Evolutionary conservation across 371 early-diverging fungal species (phyloP).

Genomic region (Rhizopus delemar): DNA sequence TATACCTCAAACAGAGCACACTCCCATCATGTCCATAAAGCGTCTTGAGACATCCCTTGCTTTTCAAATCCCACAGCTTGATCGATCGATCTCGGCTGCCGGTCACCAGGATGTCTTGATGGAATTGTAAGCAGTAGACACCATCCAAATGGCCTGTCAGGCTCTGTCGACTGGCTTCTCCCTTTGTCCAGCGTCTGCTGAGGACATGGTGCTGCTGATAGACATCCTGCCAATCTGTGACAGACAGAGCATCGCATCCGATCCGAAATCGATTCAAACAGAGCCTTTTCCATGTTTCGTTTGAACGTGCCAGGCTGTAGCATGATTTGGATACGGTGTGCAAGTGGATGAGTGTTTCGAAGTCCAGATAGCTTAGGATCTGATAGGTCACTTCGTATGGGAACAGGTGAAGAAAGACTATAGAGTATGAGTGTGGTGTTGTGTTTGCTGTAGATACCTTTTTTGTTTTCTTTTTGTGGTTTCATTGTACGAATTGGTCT

Average conservation of each 20-base stretch:
- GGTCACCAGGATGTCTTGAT: constrained; percentile 77
- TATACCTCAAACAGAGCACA: constrained; percentile 88
- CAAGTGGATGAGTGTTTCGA: constrained; percentile 7
- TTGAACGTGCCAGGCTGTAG: constrained; percentile 15
- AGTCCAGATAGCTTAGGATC: constrained; percentile 18
- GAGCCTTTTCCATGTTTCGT: constrained; percentile 20
- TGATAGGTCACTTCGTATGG: constrained; percentile 27
- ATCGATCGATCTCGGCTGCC: constrained; percentile 94
- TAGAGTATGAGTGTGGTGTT: no score
- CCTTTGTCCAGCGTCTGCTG: constrained; percentile 39
- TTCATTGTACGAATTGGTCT: constrained; percentile 11
- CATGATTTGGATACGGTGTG: constrained; percentile 15
- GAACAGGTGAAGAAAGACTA: constrained; percentile 22
- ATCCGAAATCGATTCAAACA: not conserved
- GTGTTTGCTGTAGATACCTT: not conserved
- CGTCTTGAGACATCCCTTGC: constrained; percentile 62
- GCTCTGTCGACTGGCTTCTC: constrained; percentile 38
- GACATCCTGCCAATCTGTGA: constrained; percentile 33
- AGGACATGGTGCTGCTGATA: constrained; percentile 43
- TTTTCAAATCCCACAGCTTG: constrained; percentile 77
- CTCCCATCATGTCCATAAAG: constrained; percentile 86
- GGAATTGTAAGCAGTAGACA: constrained; percentile 94
- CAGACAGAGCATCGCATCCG: not conserved
- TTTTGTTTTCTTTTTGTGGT: constrained; percentile 16
- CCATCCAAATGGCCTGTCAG: constrained; percentile 87